Conservation (phyloP, 192 early-diverging fungal species). For the Podila verticillata region DNA sequence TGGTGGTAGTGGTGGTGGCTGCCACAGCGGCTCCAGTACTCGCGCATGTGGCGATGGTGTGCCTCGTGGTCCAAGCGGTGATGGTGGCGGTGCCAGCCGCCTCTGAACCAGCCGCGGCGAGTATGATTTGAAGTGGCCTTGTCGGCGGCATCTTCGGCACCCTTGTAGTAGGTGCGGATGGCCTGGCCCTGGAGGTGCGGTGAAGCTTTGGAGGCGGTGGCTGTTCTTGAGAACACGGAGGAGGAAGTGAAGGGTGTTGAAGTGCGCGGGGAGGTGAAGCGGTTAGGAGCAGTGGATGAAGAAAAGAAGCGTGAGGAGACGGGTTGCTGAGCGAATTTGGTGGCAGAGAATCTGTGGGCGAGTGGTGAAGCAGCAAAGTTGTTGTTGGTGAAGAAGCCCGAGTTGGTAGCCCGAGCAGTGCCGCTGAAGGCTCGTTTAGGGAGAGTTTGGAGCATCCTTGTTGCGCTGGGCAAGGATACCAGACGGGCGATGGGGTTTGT, state of each 20-base stretch:
- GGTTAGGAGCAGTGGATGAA: background rate
- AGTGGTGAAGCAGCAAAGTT: constrained; percentile 3
- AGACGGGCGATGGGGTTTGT: background rate
- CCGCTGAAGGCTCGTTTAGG: background rate
- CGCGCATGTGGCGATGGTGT: background rate
- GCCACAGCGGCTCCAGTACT: background rate
- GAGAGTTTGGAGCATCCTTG: constrained; percentile 3
- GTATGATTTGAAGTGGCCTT: background rate
- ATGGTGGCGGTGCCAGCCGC: background rate
- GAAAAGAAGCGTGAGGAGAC: background rate
- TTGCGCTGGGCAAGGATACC: constrained; percentile 3
- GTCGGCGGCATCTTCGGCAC: background rate
- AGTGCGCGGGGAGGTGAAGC: background rate
- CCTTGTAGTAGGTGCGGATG: background rate
- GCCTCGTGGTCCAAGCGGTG: background rate
- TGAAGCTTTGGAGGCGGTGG: background rate
- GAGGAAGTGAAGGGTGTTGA: constrained; percentile 1
- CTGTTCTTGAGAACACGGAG: background rate
- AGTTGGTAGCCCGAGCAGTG: background rate
- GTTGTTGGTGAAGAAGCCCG: background rate
- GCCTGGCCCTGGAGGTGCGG: background rate
- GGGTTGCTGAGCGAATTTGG: background rate
- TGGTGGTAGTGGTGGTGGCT: background rate
- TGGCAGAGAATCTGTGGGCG: constrained; percentile 4
- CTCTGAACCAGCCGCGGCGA: background rate